Evolutionary conservation across 495 filamentous ascomycete species (phyloP), one percentile per base, ranked within the genome.

Genomic region (Penicillium odoratum): DNA sequence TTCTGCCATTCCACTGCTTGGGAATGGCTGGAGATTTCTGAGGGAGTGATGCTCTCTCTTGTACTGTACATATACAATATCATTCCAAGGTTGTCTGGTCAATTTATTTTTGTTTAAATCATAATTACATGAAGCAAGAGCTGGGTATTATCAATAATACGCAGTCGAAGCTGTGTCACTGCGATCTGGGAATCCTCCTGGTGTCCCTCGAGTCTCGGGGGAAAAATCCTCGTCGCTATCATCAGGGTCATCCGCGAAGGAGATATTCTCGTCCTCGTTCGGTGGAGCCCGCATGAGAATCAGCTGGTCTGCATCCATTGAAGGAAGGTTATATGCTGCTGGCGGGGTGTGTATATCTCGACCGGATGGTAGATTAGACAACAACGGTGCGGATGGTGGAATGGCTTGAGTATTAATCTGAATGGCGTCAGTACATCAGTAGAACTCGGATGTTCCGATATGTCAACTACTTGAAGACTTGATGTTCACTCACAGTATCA

Each of bases 341-440:
- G 74, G 74, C 15, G 87, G 63, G 4, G 76, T 79, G 68, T 96
- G 88, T 33, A 96, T 88, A 65, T 98, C 93, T 34, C 94, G 82
- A 7, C 94, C 93, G 0, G 89, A 90, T 0, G 94, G 94, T 67
- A 98, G 84, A 48, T 83, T 86, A 7, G 88, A 79, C 3, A 95
- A 71, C 7, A 97, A 69, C 10, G 87, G 82, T 2, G 83, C 83
- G 15, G 81, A 81, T 0, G 88, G 79, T 0, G 92, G 90, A 33
- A 98, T 81, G 6, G 78, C 28, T 64, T 98, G 93, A 1, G 90
- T 88, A 52, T 91, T 88, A 43, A 95, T 88, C 91, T 93, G 33
- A n/a, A 52, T 47, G 9, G 21, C 21, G 25, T 58, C 38, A 64
- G 45, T 21, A 21, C 21, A 21, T 21, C 21, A 21, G 21, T 21